These are phyloP conservation scores for Aspergillus thermomutatus DNA, from an alignment of 2,329 filamentous ascomycete genomes.

Conservation along the genomic window DNA sequence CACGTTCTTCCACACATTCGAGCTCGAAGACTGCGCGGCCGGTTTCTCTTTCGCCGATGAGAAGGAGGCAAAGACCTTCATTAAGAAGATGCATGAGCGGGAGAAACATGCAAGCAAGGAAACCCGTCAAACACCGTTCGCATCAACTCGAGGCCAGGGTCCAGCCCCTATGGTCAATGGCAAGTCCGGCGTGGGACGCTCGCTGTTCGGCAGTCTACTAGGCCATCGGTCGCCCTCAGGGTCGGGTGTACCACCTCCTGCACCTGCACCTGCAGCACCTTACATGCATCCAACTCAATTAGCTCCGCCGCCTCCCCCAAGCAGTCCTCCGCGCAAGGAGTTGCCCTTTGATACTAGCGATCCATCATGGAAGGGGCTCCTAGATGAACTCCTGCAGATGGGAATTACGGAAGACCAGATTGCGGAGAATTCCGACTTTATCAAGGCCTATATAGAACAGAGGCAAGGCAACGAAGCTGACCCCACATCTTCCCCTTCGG, in stretches of 20 bases:
- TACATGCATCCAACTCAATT: slow-evolving; percentile 28
- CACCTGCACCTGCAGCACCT: slow-evolving; percentile 19
- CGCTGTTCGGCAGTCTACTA: slow-evolving; percentile 50
- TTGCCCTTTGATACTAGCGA: slow-evolving; percentile 59
- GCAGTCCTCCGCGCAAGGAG: slow-evolving; percentile 31
- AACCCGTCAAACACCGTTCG: slow-evolving; percentile 74
- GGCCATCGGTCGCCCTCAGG: slow-evolving; percentile 49
- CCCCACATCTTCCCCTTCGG: slow-evolving; percentile 33
- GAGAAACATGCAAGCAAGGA: slow-evolving; percentile 94
- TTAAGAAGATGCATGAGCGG: slow-evolving; percentile 94
- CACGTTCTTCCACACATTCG: slow-evolving; percentile 96
- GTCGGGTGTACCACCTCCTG: slow-evolving; percentile 27
- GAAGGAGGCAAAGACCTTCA: slow-evolving; percentile 94
- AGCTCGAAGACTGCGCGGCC: slow-evolving; percentile 87
- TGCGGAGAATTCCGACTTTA: slow-evolving; percentile 64
- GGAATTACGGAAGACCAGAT: slow-evolving; percentile 68
- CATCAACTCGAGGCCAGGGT: slow-evolving; percentile 48
- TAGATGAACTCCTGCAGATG: slow-evolving; percentile 61
- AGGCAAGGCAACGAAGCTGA: slow-evolving; percentile 54
- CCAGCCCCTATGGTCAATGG: slow-evolving; percentile 42
- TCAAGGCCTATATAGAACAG: slow-evolving; percentile 64
- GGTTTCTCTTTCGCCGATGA: slow-evolving; percentile 92
- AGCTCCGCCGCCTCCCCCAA: slow-evolving; percentile 31
- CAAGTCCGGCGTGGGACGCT: slow-evolving; percentile 47
- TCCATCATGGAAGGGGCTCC: slow-evolving; percentile 58